Evolutionary conservation across 23 red algal species (phyloP).

Genomic region (Agarophyton chilense): DNA sequence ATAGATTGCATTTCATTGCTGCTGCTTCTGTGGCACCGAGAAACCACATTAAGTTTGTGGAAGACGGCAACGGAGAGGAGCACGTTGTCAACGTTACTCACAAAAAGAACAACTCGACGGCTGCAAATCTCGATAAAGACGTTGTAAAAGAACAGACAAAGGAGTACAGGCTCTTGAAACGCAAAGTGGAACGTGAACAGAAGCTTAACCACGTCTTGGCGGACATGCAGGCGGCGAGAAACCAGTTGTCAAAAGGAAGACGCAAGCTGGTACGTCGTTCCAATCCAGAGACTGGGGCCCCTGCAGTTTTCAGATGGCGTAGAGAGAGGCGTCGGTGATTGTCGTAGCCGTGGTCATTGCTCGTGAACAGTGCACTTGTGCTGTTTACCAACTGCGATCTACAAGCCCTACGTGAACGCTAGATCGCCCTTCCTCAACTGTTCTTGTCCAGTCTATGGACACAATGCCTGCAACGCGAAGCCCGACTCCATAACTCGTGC

Average conservation of each 20-base stretch:
- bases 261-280: constrained; percentile 6
- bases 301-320: constrained; percentile 74
- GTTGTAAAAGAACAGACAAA: background rate
- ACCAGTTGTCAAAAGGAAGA: constrained; percentile 56
- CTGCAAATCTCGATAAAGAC: background rate
- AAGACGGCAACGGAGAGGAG: constrained; percentile 30
- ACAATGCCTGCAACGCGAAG: constrained; percentile 60
- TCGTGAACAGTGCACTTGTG: too few species aligned
- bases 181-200: constrained; percentile 13
- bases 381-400: constrained; percentile 64
- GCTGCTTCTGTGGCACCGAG: background rate
- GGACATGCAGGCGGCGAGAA: constrained; percentile 43
- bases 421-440: constrained; percentile 26
- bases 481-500: constrained; percentile 50
- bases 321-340: constrained; percentile 56
- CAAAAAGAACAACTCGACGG: background rate
- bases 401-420: constrained; percentile 56
- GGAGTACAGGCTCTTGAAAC: constrained; percentile 41
- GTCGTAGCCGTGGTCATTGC: too few species aligned
- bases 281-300: constrained; percentile 66
- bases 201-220: constrained; percentile 40
- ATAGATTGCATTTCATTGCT: constrained; percentile 53
- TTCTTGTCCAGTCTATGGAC: constrained; percentile 52
- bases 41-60: constrained; percentile 21
- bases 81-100: background rate